Evolutionary conservation across 495 filamentous ascomycete genomes (phyloP).

Genomic region (Elasticomyces elasticus): DNA sequence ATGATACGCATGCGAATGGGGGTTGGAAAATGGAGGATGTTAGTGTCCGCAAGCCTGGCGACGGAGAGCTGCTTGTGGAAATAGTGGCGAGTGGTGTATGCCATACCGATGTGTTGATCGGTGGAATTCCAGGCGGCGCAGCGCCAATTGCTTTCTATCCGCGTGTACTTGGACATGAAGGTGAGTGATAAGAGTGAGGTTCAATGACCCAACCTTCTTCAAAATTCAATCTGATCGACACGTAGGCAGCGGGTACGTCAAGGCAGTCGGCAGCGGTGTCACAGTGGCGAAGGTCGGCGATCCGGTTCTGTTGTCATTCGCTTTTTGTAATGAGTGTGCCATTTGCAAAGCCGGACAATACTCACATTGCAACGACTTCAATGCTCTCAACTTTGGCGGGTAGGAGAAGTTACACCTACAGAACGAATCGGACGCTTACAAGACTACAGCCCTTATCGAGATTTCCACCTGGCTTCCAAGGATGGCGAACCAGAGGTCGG

Average conservation of each 20-base stretch:
- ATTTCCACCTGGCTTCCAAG: constrained; percentile 13
- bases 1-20: constrained; percentile 22
- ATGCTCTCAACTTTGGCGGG: constrained; percentile 22
- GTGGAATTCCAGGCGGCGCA: constrained; percentile 13
- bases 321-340: constrained; percentile 29
- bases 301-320: constrained; percentile 30
- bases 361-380: constrained; percentile 25
- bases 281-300: constrained; percentile 23
- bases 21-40: constrained; percentile 28
- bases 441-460: not conserved
- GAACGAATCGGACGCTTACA: not conserved
- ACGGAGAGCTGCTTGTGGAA: constrained; percentile 25
- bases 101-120: constrained; percentile 22
- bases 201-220: not conserved
- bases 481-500: constrained; percentile 13
- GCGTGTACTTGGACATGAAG: constrained; percentile 26
- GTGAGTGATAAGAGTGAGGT: constrained; percentile 1
- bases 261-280: constrained; percentile 21
- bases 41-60: constrained; percentile 14
- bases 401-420: not conserved
- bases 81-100: constrained; percentile 25
- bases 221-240: not conserved
- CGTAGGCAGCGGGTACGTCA: constrained; percentile 24
- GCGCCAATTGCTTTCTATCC: constrained; percentile 22
- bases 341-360: constrained; percentile 25